These are phyloP conservation scores for Alternaria ethzedia DNA, from an alignment of 2,329 filamentous ascomycete species.

Conservation along the genomic window DNA sequence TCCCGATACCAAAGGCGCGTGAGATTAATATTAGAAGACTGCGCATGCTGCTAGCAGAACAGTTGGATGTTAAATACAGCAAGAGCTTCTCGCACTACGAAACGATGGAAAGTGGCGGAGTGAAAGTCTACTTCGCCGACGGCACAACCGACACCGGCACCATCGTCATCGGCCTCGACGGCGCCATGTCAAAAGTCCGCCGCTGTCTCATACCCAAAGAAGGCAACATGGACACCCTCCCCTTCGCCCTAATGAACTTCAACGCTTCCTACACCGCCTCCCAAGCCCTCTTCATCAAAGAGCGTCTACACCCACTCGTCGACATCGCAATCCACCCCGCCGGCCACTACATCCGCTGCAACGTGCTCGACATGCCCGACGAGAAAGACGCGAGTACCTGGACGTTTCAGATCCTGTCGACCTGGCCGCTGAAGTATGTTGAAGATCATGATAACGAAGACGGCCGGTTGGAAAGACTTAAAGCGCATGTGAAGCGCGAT, in stretches of 20 bases:
- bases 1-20: slow-evolving; percentile 42
- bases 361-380: slow-evolving; percentile 43
- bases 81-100: slow-evolving; percentile 29
- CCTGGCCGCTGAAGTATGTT: slow-evolving; percentile 33
- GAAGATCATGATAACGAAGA: slow-evolving; percentile 38
- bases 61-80: slow-evolving; percentile 42
- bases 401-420: slow-evolving; percentile 45
- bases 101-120: slow-evolving; percentile 26
- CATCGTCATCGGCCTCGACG: slow-evolving; percentile 34
- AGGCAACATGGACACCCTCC: slow-evolving; percentile 31
- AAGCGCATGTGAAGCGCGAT: slow-evolving; percentile 33
- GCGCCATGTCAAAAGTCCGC: slow-evolving; percentile 36
- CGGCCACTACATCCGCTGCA: slow-evolving; percentile 38
- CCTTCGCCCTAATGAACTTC: slow-evolving; percentile 41
- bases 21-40: slow-evolving; percentile 48
- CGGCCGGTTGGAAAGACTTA: slow-evolving; percentile 30
- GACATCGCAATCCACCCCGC: slow-evolving; percentile 42
- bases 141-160: slow-evolving; percentile 30
- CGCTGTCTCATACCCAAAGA: slow-evolving; percentile 26
- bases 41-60: slow-evolving; percentile 44
- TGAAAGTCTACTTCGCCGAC: slow-evolving; percentile 33
- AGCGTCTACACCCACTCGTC: slow-evolving; percentile 35
- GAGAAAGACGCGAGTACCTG: slow-evolving; percentile 42
- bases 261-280: slow-evolving; percentile 33
- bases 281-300: slow-evolving; percentile 35